Percentiles rank a stretch among this genome's conserved stretches.
Evolutionary conservation across 345 rosid genomes (phyloP).

Genomic region (Eutrema yunnanense): DNA sequence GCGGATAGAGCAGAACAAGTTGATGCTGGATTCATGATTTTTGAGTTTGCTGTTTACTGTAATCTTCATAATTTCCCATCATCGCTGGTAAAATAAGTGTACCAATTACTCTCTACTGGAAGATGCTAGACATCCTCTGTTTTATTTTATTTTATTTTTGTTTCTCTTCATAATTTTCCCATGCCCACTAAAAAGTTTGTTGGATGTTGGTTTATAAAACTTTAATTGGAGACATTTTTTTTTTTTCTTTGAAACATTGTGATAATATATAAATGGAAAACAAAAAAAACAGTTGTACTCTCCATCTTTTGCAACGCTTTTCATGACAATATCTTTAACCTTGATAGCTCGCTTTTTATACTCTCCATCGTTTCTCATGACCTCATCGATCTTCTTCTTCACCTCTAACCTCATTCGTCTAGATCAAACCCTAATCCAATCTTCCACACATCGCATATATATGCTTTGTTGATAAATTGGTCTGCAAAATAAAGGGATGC

Average conservation of each 20-base stretch:
- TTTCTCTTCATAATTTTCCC: constrained; percentile 6
- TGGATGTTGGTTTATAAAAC: not conserved
- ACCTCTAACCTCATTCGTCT: constrained; percentile 27
- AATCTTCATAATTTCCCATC: constrained; percentile 18
- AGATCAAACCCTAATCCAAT: constrained; percentile 35
- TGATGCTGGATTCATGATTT: constrained; percentile 25
- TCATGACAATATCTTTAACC: constrained; percentile 20
- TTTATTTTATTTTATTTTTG: not conserved
- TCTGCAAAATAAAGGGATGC: constrained; percentile 48
- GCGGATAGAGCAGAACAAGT: constrained; percentile 7
- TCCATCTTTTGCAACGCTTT: constrained; percentile 24
- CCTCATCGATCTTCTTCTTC: constrained; percentile 28
- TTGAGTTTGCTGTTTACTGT: constrained; percentile 9
- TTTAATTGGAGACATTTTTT: not conserved
- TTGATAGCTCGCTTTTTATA: constrained; percentile 12
- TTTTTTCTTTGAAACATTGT: not conserved
- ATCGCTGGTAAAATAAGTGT: constrained; percentile 26
- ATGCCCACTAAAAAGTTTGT: constrained; percentile 12
- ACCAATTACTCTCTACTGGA: constrained; percentile 7
- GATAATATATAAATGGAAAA: not conserved
- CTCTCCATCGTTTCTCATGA: constrained; percentile 17
- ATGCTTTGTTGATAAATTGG: constrained; percentile 34
- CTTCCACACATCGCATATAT: constrained; percentile 42
- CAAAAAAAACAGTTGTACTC: not conserved
- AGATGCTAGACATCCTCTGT: constrained; percentile 23